These are phyloP conservation scores for Suillus plorans DNA, from an alignment of 768 basidiomycete species.

Conservation along the genomic window DNA sequence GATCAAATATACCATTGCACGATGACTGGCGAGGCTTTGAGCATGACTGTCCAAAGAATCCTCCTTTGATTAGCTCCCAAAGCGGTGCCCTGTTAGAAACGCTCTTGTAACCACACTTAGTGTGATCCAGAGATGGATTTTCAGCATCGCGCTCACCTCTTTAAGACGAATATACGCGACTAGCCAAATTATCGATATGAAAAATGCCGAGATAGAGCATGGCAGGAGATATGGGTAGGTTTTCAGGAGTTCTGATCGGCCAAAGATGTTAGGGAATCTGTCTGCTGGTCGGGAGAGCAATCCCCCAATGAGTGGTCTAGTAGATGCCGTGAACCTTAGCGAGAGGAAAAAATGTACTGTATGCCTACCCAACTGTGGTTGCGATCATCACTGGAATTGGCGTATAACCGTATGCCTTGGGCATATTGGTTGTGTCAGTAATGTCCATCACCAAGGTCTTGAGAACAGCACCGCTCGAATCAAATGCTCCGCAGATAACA, in stretches of 20 bases:
- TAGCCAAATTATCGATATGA: neutral
- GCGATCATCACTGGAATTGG: conserved; percentile 49
- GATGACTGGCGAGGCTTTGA: neutral
- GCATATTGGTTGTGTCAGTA: conserved; percentile 32
- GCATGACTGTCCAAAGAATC: neutral
- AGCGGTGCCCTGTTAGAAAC: neutral
- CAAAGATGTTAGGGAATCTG: conserved; percentile 62
- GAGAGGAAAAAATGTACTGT: conserved; percentile 10
- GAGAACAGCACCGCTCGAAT: conserved; percentile 53
- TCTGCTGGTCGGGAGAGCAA: conserved; percentile 61
- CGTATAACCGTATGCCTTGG: conserved; percentile 53
- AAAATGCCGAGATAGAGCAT: conserved; percentile 52
- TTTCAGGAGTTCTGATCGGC: conserved; percentile 53
- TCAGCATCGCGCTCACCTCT: neutral
- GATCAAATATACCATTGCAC: no score
- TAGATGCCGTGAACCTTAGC: neutral
- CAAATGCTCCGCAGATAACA: conserved; percentile 44
- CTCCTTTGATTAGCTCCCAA: neutral
- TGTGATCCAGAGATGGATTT: neutral
- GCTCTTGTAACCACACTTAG: neutral
- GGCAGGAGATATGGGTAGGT: conserved; percentile 74
- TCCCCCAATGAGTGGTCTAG: conserved; percentile 69
- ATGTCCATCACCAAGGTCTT: conserved; percentile 48
- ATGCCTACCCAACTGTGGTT: conserved; percentile 40
- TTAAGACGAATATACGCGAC: neutral